Evolutionary conservation across 306 rosid species (phyloP), one percentile per base, ranked within the genome.

Genomic region (Quercus gilva): DNA sequence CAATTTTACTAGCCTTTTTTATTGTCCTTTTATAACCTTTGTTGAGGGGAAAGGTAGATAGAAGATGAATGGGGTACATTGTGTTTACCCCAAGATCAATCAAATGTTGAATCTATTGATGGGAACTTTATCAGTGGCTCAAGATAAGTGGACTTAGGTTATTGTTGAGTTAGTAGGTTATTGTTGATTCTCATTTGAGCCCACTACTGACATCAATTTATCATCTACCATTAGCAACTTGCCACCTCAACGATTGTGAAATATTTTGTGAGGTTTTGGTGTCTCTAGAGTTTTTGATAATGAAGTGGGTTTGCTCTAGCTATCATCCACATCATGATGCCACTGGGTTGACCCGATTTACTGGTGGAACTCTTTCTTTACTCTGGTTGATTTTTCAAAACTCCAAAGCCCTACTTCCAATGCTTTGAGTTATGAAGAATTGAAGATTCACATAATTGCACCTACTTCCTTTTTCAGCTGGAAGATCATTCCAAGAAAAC

Each of bases 1-100:
- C 31, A 23, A 45, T 76, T 67, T 53, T 20, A 67, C n/a, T 71
- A 70, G 79, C 74, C 67, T 64, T 53, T 12, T 53, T 12, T 74
- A 8, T 51, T 23, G 4, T 19, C 25, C 71, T 25, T 9, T 65
- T 33, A 31, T 33, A 33, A 18, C 35, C 71, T 8, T 65, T 65
- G 49, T 33, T 1, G 51, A 65, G 10, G 51, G 69, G 49, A 18
- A 65, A 65, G 9, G 71, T 6, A 65, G 45, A 15, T 5, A 65
- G 71, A 51, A 52, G 68, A 29, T 12, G 56, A n/a, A 59, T 13
- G 71, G 55, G 52, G 18, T 20, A 52, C 55, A 33, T 20, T 19
- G 37, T 63, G 61, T 23, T 75, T 75, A 65, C 45, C 49, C 31
- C 41, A 33, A 65, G 49, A 65, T 65, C 49, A 33, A 65, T 65